Conservation (phyloP, 2,329 filamentous ascomycete genomes). For the Pseudocercospora pini-densiflorae region DNA sequence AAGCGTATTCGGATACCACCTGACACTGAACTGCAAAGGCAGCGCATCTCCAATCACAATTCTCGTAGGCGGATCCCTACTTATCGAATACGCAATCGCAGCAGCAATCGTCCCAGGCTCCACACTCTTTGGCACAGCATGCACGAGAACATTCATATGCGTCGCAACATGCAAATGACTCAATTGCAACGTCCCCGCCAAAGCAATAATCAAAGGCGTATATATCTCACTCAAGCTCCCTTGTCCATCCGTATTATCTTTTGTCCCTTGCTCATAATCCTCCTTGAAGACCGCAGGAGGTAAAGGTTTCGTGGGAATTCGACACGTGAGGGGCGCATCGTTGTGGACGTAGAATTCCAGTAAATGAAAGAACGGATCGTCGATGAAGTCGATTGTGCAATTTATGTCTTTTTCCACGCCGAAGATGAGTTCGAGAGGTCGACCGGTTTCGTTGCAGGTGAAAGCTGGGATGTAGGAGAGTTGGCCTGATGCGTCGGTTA, state of each 20-base stretch:
- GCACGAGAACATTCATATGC: constrained; percentile 86
- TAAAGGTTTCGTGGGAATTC: constrained; percentile 78
- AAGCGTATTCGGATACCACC: constrained; percentile 81
- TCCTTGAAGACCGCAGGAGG: constrained; percentile 43
- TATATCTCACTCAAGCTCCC: constrained; percentile 55
- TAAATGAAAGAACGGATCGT: constrained; percentile 82
- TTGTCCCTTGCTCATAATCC: constrained; percentile 39
- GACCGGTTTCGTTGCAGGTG: constrained; percentile 82
- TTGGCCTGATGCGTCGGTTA: constrained; percentile 78
- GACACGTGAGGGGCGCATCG: constrained; percentile 90
- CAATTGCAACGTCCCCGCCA: constrained; percentile 85
- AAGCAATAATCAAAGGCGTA: constrained; percentile 83
- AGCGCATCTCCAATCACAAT: constrained; percentile 88
- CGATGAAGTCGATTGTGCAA: constrained; percentile 78
- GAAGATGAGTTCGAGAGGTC: constrained; percentile 83
- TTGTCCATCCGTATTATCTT: constrained; percentile 43
- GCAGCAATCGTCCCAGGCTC: constrained; percentile 80
- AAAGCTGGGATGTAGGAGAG: constrained; percentile 93
- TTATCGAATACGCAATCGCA: constrained; percentile 81
- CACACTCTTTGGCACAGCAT: constrained; percentile 60
- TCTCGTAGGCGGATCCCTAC: constrained; percentile 61
- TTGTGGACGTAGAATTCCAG: constrained; percentile 98
- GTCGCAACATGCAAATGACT: constrained; percentile 91
- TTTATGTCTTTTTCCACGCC: constrained; percentile 80
- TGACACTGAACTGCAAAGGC: constrained; percentile 76